Base-by-base conservation (phyloP, 768 basidiomycete genomes). In the Pisolithus marmoratus region DNA sequence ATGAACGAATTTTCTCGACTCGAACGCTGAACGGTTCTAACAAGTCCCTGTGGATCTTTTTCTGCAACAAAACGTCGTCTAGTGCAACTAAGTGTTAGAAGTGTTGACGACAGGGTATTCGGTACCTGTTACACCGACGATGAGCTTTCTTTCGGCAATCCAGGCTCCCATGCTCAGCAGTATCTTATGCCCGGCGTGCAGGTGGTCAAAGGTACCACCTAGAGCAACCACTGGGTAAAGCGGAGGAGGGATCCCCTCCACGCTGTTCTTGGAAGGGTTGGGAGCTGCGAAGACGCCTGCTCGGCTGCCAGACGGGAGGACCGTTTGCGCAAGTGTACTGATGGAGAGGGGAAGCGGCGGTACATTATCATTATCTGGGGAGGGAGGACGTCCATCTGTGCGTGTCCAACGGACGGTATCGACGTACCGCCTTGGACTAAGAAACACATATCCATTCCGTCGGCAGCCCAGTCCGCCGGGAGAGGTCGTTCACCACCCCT, bases 131-230 rank as follows among this genome's bases (percentile, higher is more conserved):
- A 98, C 73, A 5, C 96, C 96, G 57, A 97, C 83, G 54, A 98
- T 90, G 61, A 98, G 71, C 67, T 93, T 94, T 55, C 76, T 67
- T 41, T 70, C 64, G 0, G 94, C 76, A 51, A 98, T 83, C 79
- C 87, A 93, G 1, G 90, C 84, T 12, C 82, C 87, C 84, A 96
- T 92, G 62, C 91, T 90, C 11, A 99, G 79, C 26, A 99, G 80
- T 54, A 99, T 94, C 70, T 96, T 96, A 73, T 99, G 96, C 0
- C 95, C 96, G 4, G 93, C 83, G 64, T 99, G 96, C 15, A 99
- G 80, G 66, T 98, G 96, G 70, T 99, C 96, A 68, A 98, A 98
- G 0, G 96, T 98, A 0, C 96, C 96, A 6, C 96, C 95, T 8
- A 97, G 76, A 0, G 83, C 87, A n/a, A 86, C 81, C 48, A 92